Evolutionary conservation across 2,329 filamentous ascomycete species (phyloP).

Genomic region (Trichoderma oligosporum): DNA sequence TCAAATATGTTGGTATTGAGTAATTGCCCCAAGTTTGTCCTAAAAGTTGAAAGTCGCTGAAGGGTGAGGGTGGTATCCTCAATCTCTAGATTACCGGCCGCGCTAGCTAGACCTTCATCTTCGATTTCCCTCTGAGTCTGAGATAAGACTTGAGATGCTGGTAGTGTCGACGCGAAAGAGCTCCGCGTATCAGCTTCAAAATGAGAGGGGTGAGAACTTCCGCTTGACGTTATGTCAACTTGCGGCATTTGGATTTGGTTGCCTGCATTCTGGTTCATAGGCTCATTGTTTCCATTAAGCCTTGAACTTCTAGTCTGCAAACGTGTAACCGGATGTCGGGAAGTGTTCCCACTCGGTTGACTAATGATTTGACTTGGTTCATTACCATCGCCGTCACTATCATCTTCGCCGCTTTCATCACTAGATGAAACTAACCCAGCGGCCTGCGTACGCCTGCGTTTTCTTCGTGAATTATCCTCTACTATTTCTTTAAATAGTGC

Average conservation of each 20-base stretch:
- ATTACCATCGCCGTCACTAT: constrained; percentile 50
- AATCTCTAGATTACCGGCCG: constrained; percentile 42
- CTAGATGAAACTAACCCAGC: constrained; percentile 53
- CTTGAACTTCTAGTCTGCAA: constrained; percentile 25
- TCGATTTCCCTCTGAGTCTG: constrained; percentile 42
- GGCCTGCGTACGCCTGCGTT: constrained; percentile 67
- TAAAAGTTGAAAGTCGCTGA: constrained; percentile 69
- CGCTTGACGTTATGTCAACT: constrained; percentile 24
- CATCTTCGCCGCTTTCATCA: constrained; percentile 56
- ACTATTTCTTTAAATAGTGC: constrained; percentile 96
- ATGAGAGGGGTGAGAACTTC: constrained; percentile 36
- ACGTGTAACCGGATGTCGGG: constrained; percentile 31
- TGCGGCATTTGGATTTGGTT: constrained; percentile 37
- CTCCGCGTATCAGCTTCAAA: constrained; percentile 45
- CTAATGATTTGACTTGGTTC: constrained; percentile 59
- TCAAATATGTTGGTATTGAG: constrained; percentile 80
- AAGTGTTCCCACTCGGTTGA: constrained; percentile 37
- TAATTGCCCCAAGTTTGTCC: constrained; percentile 74
- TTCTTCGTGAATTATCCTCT: constrained; percentile 72
- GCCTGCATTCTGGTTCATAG: neutral
- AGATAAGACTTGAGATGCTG: constrained; percentile 63
- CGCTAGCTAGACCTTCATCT: constrained; percentile 43
- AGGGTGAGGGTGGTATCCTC: constrained; percentile 50
- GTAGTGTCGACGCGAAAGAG: constrained; percentile 76
- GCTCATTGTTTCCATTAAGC: constrained; percentile 27